These are phyloP conservation scores for Arthrobotrys iridis DNA, from an alignment of 2,329 filamentous ascomycete genomes.

Conservation along the genomic window DNA sequence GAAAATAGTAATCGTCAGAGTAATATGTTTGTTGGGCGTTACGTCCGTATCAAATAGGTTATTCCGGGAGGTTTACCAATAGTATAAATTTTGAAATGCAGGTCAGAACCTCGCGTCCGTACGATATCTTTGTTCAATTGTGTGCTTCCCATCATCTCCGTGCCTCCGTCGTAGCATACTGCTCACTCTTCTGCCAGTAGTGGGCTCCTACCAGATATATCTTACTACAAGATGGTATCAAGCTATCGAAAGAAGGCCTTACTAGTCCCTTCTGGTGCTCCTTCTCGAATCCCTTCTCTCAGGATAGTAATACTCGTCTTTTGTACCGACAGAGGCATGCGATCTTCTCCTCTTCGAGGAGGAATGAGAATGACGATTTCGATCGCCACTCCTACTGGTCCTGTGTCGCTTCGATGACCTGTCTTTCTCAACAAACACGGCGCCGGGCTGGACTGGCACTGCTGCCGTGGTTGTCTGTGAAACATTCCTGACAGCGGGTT, in stretches of 20 bases:
- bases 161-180: no score
- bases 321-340: slow-evolving; percentile 32
- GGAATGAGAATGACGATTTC: slow-evolving; percentile 22
- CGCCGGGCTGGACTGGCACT: slow-evolving; percentile 25
- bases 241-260: neutral
- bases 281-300: slow-evolving; percentile 37
- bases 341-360: slow-evolving; percentile 34
- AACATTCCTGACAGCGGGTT: slow-evolving; percentile 42
- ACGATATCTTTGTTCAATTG: no score
- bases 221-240: no score
- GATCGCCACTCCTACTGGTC: slow-evolving; percentile 33
- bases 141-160: no score
- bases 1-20: neutral
- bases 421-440: slow-evolving; percentile 36
- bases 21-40: neutral
- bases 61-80: neutral
- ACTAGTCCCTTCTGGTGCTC: slow-evolving; percentile 26
- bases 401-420: slow-evolving; percentile 28
- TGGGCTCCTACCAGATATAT: no score
- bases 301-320: slow-evolving; percentile 34
- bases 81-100: no score
- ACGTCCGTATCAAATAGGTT: neutral
- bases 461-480: slow-evolving; percentile 43
- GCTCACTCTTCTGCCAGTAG: no score
- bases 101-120: no score